Evolutionary conservation across 2,329 filamentous ascomycete species (phyloP).

Genomic region (Aspergillus flavus): DNA sequence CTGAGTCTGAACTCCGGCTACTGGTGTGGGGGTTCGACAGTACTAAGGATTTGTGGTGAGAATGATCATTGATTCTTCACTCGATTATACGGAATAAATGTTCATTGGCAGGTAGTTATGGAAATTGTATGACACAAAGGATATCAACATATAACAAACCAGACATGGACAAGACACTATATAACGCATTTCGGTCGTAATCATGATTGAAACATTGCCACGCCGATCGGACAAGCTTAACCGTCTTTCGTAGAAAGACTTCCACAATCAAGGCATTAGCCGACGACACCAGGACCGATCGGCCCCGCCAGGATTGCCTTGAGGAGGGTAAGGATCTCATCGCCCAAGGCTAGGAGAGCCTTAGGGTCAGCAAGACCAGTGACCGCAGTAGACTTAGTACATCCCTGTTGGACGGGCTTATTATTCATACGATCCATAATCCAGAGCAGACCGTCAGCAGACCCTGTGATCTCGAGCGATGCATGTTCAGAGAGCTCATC

Average conservation of each 20-base stretch:
- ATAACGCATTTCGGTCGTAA: neutral
- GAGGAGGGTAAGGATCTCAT: neutral
- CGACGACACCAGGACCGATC: neutral
- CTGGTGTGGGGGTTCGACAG: neutral
- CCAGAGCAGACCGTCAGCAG: slow-evolving; percentile 35
- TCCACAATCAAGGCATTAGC: neutral
- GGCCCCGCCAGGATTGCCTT: neutral
- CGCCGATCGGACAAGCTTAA: neutral
- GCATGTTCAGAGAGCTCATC: slow-evolving; percentile 49
- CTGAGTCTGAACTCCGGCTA: fast-evolving
- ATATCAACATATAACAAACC: neutral
- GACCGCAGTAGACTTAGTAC: slow-evolving; percentile 17
- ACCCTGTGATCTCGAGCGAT: slow-evolving; percentile 38
- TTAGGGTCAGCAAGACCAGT: slow-evolving; percentile 19
- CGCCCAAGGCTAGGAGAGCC: slow-evolving; percentile 12
- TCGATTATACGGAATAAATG: no score
- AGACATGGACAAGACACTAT: neutral
- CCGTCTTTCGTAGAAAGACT: neutral
- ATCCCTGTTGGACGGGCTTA: slow-evolving; percentile 12
- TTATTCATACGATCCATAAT: slow-evolving; percentile 27
- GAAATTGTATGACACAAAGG: neutral
- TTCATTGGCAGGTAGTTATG: neutral
- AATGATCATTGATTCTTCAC: neutral
- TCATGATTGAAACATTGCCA: no score
- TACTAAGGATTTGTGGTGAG: neutral